Conservation (phyloP, 148 eudicot species). For the Rhododendron ferrugineum region DNA sequence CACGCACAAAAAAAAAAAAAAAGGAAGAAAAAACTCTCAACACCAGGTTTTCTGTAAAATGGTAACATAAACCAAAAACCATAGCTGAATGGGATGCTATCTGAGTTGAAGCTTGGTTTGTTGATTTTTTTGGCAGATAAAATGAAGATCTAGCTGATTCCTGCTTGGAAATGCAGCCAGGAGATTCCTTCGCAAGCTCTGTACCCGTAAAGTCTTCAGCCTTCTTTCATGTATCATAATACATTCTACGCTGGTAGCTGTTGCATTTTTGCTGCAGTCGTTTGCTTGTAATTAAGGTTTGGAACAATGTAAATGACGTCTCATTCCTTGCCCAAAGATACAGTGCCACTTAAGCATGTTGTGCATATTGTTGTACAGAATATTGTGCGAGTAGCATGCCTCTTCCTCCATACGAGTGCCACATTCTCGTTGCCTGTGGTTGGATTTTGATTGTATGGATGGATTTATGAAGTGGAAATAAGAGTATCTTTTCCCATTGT, state of each 20-base stretch:
- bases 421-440: background rate
- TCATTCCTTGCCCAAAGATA: background rate
- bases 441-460: background rate
- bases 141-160: background rate
- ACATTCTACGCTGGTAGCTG: background rate
- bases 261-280: background rate
- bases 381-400: background rate
- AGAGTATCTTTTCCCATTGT: background rate
- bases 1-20: background rate
- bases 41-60: background rate
- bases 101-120: background rate
- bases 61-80: background rate
- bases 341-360: background rate
- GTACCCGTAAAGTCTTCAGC: background rate
- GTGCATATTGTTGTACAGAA: background rate
- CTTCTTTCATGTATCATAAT: background rate
- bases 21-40: background rate
- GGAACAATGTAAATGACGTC: background rate
- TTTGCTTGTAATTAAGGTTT: background rate
- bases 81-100: background rate
- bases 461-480: background rate
- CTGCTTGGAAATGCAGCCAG: background rate
- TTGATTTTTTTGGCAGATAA: background rate
- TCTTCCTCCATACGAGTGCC: background rate
- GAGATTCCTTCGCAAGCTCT: background rate